Conservation (phyloP, 495 filamentous ascomycete species). For the Annulohypoxylon stygium region DNA sequence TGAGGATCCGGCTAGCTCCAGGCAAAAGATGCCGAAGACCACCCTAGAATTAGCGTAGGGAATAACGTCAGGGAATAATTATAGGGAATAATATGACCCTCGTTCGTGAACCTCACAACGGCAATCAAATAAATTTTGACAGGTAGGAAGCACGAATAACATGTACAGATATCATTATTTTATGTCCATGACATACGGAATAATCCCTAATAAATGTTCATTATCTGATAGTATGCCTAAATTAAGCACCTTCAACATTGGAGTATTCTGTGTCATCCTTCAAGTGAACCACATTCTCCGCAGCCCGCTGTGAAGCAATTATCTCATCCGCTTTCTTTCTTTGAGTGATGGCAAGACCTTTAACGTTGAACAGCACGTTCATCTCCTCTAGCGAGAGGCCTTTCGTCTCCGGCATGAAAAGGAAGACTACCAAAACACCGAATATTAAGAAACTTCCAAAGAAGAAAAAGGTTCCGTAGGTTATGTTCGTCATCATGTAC, state of each 20-base stretch:
- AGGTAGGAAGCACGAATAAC: background rate
- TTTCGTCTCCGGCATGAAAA: slow-evolving; percentile 10
- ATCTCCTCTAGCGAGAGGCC: slow-evolving; percentile 7
- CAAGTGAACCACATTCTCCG: background rate
- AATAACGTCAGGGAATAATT: background rate
- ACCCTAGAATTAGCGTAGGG: background rate
- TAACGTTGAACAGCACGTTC: background rate
- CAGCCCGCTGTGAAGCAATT: slow-evolving; percentile 1
- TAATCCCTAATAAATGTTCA: background rate
- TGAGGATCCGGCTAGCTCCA: background rate
- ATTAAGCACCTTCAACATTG: background rate
- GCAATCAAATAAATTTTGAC: background rate
- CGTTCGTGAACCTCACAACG: background rate
- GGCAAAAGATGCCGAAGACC: background rate
- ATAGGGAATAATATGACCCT: background rate
- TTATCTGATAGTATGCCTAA: background rate
- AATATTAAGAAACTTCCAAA: slow-evolving; percentile 5
- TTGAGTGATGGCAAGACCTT: slow-evolving; percentile 1
- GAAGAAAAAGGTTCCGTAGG: slow-evolving; percentile 3
- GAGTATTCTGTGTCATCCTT: background rate
- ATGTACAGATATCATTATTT: background rate
- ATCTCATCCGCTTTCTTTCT: slow-evolving; percentile 8
- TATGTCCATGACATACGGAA: background rate
- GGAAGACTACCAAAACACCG: background rate
- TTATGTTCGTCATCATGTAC: slow-evolving; percentile 15